Conservation (phyloP, 352 stramenopile species). For the Phytophthora tentaculata region DNA sequence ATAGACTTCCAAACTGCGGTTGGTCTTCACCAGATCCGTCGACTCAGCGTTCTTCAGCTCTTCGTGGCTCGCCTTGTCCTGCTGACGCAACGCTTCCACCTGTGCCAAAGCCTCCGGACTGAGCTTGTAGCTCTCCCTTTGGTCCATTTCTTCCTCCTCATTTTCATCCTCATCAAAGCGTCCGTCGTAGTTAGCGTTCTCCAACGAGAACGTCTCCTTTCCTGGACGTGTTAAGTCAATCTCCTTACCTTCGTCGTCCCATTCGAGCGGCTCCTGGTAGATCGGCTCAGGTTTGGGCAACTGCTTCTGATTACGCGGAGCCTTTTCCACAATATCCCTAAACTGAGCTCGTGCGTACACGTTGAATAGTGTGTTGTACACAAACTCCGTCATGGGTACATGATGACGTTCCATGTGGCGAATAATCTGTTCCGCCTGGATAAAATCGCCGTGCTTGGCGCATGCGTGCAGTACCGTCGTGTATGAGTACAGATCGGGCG, state of each 20-base stretch:
- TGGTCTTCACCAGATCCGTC: constrained; percentile 27
- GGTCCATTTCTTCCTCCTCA: constrained; percentile 50
- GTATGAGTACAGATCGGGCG: constrained; percentile 79
- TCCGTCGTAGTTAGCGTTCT: constrained; percentile 77
- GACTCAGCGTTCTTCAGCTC: constrained; percentile 46
- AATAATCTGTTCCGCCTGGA: constrained; percentile 79
- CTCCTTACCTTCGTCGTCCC: constrained; percentile 73
- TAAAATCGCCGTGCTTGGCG: constrained; percentile 77
- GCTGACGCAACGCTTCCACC: constrained; percentile 42
- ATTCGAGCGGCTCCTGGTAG: constrained; percentile 77
- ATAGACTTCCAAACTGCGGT: constrained; percentile 44
- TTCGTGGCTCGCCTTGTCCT: constrained; percentile 42
- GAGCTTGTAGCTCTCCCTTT: constrained; percentile 48
- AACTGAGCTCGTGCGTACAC: constrained; percentile 83
- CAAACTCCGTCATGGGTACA: constrained; percentile 69
- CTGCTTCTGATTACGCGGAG: constrained; percentile 61
- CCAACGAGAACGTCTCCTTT: constrained; percentile 60
- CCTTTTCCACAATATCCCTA: constrained; percentile 66
- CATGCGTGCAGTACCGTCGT: constrained; percentile 80
- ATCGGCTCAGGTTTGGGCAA: constrained; percentile 47
- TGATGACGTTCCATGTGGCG: constrained; percentile 73
- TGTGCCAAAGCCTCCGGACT: constrained; percentile 44
- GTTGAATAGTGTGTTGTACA: constrained; percentile 81
- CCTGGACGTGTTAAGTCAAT: constrained; percentile 76
- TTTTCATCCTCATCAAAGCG: constrained; percentile 58